Evolutionary conservation across 768 basidiomycete genomes (phyloP).

Genomic region (Plicaturopsis crispa): DNA sequence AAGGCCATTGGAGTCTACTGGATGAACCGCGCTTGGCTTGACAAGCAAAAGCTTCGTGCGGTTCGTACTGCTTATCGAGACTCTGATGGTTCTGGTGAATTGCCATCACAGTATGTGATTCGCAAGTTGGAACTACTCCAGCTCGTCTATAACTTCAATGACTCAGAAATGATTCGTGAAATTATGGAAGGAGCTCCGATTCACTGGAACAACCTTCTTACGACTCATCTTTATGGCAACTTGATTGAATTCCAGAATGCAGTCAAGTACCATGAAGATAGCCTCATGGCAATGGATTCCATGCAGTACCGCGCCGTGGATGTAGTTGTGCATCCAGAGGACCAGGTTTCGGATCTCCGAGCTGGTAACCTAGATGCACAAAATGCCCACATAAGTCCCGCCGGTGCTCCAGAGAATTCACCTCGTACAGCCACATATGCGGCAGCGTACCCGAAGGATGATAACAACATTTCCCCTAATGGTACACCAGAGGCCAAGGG

Average conservation of each 20-base stretch:
- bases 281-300: conserved; percentile 4
- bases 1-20: conserved; percentile 16
- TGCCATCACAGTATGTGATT: conserved; percentile 27
- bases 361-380: not conserved
- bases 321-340: too few species aligned
- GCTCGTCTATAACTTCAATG: conserved; percentile 8
- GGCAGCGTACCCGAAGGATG: conserved; percentile 2
- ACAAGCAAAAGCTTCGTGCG: conserved; percentile 20
- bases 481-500: conserved; percentile 13
- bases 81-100: conserved; percentile 14
- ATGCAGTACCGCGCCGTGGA: too few species aligned
- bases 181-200: conserved; percentile 26
- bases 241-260: conserved; percentile 10
- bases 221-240: conserved; percentile 1
- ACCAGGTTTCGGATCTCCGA: too few species aligned
- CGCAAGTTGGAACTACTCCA: conserved; percentile 19
- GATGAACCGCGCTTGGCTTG: conserved; percentile 24
- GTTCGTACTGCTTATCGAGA: conserved; percentile 21
- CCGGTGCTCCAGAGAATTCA: not conserved
- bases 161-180: conserved; percentile 25
- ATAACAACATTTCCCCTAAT: conserved; percentile 1
- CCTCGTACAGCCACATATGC: too few species aligned
- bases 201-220: conserved; percentile 16
- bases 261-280: conserved; percentile 14
- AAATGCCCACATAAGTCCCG: not conserved